A percentile compares a stretch with the other conserved stretches of the same genome.
phyloP scores from a whole-genome alignment of 2,329 filamentous ascomycete species.

The Penicillium concentricum region DNA sequence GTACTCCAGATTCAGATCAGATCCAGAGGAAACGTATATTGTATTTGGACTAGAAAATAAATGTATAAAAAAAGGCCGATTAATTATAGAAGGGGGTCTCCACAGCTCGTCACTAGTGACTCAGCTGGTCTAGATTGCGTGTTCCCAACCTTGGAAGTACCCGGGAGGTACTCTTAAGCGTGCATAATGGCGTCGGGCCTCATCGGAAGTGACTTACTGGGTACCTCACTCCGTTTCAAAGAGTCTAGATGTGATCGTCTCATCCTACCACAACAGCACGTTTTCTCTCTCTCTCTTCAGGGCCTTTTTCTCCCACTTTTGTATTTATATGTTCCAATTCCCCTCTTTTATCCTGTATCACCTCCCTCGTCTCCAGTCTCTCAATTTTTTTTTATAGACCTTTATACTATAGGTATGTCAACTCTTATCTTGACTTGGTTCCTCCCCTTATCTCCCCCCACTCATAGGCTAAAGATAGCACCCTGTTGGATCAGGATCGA shows the following conservation, averaged over 20 bases:
- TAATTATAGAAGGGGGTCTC: slow-evolving; percentile 1
- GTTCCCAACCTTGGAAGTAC: neutral
- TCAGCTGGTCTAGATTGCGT: slow-evolving; percentile 11
- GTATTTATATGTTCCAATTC: slow-evolving; percentile 2
- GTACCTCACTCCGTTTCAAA: neutral
- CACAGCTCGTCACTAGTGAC: slow-evolving; percentile 7
- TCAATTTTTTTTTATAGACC: no score
- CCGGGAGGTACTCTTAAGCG: neutral
- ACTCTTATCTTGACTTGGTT: slow-evolving; percentile 15
- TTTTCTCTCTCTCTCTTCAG: slow-evolving; percentile 1
- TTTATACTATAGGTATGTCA: neutral
- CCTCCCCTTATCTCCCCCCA: slow-evolving; percentile 29
- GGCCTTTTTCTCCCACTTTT: neutral
- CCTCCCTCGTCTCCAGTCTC: no score
- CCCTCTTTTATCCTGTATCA: neutral
- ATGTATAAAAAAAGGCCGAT: neutral
- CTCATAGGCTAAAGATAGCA: slow-evolving; percentile 24
- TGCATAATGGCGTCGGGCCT: no score
- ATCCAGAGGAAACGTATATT: no score
- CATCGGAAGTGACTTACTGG: neutral
- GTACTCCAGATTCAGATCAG: neutral
- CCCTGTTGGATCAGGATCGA: neutral
- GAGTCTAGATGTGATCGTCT: slow-evolving; percentile 13
- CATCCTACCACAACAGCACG: slow-evolving; percentile 10
- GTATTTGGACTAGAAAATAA: no score